phyloP scores from a whole-genome alignment of 1,139 yeast genomes.

The Yamadazyma jaroonii region DNA sequence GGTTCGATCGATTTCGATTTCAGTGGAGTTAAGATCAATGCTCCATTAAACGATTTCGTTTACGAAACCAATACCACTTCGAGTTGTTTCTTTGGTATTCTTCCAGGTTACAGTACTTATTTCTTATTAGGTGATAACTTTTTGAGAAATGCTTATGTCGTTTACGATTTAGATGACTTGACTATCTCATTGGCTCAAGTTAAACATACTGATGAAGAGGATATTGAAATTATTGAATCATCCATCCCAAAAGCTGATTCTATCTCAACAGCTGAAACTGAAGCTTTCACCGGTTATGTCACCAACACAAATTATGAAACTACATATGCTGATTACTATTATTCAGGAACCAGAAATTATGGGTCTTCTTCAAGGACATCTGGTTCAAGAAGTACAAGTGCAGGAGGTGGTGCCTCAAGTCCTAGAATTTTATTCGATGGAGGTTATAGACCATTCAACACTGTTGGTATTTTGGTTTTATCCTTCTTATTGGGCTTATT shows the following conservation, averaged over 20 bases:
- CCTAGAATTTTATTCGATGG: too few relatives aligned
- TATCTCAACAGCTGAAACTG: neutral
- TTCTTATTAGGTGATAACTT: conserved; percentile 68
- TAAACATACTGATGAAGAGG: conserved; percentile 30
- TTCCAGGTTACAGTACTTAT: conserved; percentile 26
- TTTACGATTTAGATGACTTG: conserved; percentile 66
- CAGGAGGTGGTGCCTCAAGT: too few relatives aligned
- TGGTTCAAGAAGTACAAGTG: too few relatives aligned
- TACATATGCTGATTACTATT: too few relatives aligned
- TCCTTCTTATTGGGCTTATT: too few relatives aligned
- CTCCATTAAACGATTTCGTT: conserved; percentile 31
- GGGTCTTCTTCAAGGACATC: too few relatives aligned
- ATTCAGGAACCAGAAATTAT: too few relatives aligned
- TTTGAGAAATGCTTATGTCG: conserved; percentile 70
- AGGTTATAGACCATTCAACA: too few relatives aligned
- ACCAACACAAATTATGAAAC: too few relatives aligned
- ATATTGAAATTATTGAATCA: conserved; percentile 12
- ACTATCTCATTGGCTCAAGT: conserved; percentile 70
- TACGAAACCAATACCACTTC: conserved; percentile 1
- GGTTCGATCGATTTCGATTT: conserved; percentile 31
- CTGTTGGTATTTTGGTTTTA: too few relatives aligned
- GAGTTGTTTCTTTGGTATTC: conserved; percentile 23
- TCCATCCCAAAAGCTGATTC: neutral
- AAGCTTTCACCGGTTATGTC: neutral
- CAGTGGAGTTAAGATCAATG: conserved; percentile 34